Base-by-base conservation (phyloP, 2,329 filamentous ascomycete species). In the Fusarium camptoceras region DNA sequence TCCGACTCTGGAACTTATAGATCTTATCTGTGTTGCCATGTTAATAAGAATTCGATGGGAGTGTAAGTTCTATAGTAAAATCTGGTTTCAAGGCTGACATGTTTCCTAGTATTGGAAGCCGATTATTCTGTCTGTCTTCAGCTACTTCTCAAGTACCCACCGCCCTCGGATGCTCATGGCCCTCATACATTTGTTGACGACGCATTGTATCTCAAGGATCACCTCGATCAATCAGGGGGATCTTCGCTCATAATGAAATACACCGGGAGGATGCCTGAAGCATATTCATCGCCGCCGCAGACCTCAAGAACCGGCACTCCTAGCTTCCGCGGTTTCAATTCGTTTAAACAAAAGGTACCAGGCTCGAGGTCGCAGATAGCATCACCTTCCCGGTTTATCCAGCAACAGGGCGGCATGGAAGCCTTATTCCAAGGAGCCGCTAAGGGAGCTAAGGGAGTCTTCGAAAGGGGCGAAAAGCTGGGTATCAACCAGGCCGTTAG, bases 21-120 rank as follows among this genome's bases (percentile, higher is more conserved):
- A 98, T 76, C 86, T 96, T 58, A 90, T 98, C n/a, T 98, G 94
- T 73, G 89, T 98, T 54, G 91, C 94, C 8, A 98, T 99, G 94
- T 84, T 99, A 25, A 84, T 99, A 47, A 89, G 96, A 53, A 94
- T 98, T 73, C 89, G 95, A 59, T 98, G 94, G 94, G 89, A 94
- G 73, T 83, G 93, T 96, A 82, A 83, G 91, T 81, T 31, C 18
- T 34, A 37, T 12, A 9, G 4, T 6, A 20, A 31, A 18, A 24
- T 14, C 5, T 9, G 12, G 24, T 25, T 51, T 22, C 37, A 25
- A 28, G 55, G 44, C 77, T 81, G 59, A 81, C 68, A 24, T 9
- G 18, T 16, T 8, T 41, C 22, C 62, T 66, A 94, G 92, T 99
- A 37, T 82, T 98, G 27, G 89, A 93, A 68, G 90, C 93, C 15